phyloP scores from a whole-genome alignment of 139 green algal genomes.

The Picochlorum costavermella region DNA sequence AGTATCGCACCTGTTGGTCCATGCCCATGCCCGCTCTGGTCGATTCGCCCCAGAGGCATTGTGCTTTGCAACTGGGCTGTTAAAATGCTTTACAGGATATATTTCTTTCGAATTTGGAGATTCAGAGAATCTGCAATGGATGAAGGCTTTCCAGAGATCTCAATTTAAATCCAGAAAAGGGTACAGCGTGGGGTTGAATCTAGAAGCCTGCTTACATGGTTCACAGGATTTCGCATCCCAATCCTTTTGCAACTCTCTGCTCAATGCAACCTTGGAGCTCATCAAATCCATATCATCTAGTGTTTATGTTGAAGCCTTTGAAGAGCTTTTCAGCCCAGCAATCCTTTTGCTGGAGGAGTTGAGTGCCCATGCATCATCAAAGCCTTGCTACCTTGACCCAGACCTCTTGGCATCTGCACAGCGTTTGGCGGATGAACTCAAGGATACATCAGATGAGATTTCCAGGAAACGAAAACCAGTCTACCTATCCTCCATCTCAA shows the following conservation, averaged over 20 bases:
- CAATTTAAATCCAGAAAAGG: not conserved
- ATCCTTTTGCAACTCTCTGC: no score
- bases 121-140: not conserved
- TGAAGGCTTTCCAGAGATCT: conserved; percentile 1
- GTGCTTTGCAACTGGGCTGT: conserved; percentile 36
- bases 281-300: no score
- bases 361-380: conserved; percentile 5
- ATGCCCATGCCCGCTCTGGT: conserved; percentile 34
- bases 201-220: not conserved
- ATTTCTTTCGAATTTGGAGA: not conserved
- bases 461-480: conserved; percentile 17
- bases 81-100: conserved; percentile 11
- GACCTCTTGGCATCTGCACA: conserved; percentile 14
- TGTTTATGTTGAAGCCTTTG: no score
- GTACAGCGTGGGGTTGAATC: not conserved
- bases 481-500: conserved; percentile 13
- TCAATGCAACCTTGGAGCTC: no score
- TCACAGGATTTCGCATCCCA: no score
- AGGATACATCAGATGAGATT: not conserved
- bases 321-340: conserved; percentile 6
- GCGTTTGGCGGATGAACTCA: not conserved
- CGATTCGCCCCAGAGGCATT: conserved; percentile 58
- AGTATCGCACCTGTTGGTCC: conserved; percentile 28
- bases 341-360: conserved; percentile 24
- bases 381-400: not conserved